These are phyloP conservation scores for Alternaria angustiovoidea DNA, from an alignment of 2,329 filamentous ascomycete species.

Conservation along the genomic window DNA sequence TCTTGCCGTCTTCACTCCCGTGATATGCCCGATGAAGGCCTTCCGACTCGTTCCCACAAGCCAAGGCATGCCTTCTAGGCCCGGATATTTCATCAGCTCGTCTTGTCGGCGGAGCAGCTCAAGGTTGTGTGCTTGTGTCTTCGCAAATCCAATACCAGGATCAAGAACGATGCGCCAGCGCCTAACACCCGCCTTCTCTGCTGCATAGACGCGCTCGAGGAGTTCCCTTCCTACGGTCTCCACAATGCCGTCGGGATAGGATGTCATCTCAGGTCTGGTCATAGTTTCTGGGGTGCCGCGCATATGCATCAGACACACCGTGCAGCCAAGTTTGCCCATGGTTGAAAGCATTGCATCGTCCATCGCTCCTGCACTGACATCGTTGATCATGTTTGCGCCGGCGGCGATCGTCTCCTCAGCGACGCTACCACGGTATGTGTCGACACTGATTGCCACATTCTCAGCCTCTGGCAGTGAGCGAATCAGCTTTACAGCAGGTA, in stretches of 20 bases:
- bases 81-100: conserved; percentile 60
- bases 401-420: conserved; percentile 77
- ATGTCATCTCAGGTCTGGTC: conserved; percentile 61
- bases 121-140: conserved; percentile 81
- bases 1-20: conserved; percentile 73
- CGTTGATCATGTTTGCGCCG: conserved; percentile 93
- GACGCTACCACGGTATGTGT: conserved; percentile 89
- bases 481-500: conserved; percentile 80
- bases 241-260: conserved; percentile 74
- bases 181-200: conserved; percentile 81
- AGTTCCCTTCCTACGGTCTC: conserved; percentile 73
- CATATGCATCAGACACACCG: conserved; percentile 92
- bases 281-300: conserved; percentile 86
- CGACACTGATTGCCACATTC: conserved; percentile 80
- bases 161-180: conserved; percentile 96
- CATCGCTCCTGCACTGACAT: conserved; percentile 83
- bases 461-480: conserved; percentile 69
- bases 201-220: conserved; percentile 72
- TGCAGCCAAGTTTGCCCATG: conserved; percentile 78
- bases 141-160: conserved; percentile 93
- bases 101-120: conserved; percentile 75
- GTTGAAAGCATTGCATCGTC: conserved; percentile 84
- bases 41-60: conserved; percentile 89
- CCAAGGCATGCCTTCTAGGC: conserved; percentile 79
- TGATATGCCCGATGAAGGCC: conserved; percentile 83